Percentiles rank a stretch among this genome's conserved stretches.
Conservation (phyloP, 805 yeast genomes). For the Scheffersomyces spartinae region DNA sequence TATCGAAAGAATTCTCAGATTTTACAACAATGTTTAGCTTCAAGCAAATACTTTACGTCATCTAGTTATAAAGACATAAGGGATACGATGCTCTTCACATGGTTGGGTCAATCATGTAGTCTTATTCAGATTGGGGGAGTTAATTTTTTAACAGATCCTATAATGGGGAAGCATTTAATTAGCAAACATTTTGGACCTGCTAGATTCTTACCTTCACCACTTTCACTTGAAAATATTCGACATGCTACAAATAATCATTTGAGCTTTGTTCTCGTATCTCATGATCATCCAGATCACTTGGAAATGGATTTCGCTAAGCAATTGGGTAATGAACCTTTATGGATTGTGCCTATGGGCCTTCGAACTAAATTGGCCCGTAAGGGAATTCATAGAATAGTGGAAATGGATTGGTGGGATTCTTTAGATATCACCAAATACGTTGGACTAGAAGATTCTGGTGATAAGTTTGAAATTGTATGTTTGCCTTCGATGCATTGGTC, state of each 20-base stretch:
- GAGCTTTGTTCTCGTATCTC: slow-evolving; percentile 71
- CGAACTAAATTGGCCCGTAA: slow-evolving; percentile 42
- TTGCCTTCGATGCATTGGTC: slow-evolving; percentile 98
- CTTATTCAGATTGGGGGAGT: slow-evolving; percentile 58
- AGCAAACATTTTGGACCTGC: slow-evolving; percentile 65
- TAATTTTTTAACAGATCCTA: slow-evolving; percentile 80
- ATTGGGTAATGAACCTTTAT: slow-evolving; percentile 46
- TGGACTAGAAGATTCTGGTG: slow-evolving; percentile 21
- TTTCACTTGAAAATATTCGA: slow-evolving; percentile 42
- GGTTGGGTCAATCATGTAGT: slow-evolving; percentile 92
- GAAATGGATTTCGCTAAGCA: slow-evolving; percentile 48
- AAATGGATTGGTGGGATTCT: slow-evolving; percentile 89
- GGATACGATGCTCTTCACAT: slow-evolving; percentile 56
- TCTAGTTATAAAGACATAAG: too few relatives aligned
- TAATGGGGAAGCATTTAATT: slow-evolving; percentile 57
- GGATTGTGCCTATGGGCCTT: slow-evolving; percentile 87
- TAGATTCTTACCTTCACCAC: slow-evolving; percentile 71
- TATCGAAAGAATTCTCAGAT: slow-evolving; percentile 22
- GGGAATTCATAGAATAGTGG: slow-evolving; percentile 54
- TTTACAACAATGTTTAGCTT: slow-evolving; percentile 15
- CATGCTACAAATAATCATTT: slow-evolving; percentile 42
- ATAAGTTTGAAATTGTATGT: slow-evolving; percentile 69
- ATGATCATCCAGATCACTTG: slow-evolving; percentile 92
- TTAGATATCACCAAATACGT: slow-evolving; percentile 27
- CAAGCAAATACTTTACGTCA: too few relatives aligned